Evolutionary conservation across 2,329 filamentous ascomycete genomes (phyloP).

Genomic region (Neurospora crassa): DNA sequence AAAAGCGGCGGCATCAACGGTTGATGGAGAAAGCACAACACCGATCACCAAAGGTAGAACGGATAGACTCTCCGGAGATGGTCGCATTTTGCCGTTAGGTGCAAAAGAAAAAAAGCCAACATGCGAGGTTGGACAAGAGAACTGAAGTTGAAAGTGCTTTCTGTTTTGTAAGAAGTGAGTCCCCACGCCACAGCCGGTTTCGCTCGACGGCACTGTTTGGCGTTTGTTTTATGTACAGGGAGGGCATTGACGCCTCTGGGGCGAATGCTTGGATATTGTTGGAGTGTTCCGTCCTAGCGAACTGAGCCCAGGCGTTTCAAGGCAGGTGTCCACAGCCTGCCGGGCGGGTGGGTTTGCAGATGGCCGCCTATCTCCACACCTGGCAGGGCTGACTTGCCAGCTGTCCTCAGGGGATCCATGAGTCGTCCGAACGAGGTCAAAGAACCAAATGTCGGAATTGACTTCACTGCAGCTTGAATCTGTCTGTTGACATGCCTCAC

Average conservation of each 20-base stretch:
- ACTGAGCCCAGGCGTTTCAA: background rate
- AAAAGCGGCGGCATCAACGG: constrained; percentile 8
- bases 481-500: background rate
- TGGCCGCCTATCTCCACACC: background rate
- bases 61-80: constrained; percentile 4
- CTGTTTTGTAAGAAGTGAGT: background rate
- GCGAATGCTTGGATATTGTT: background rate
- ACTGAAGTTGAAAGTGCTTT: background rate
- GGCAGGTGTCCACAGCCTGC: background rate
- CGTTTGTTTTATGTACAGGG: background rate
- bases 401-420: background rate
- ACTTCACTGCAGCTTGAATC: background rate
- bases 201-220: background rate
- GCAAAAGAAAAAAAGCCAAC: background rate
- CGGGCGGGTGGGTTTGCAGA: background rate
- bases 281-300: background rate
- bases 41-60: constrained; percentile 9
- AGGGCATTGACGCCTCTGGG: background rate
- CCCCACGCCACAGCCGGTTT: background rate
- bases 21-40: constrained; percentile 7
- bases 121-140: background rate
- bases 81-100: constrained; percentile 15
- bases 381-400: background rate
- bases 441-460: background rate
- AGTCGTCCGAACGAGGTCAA: background rate